These are phyloP conservation scores for Colletotrichum sp. DNA, from an alignment of 2,329 filamentous ascomycete species.

Conservation along the genomic window DNA sequence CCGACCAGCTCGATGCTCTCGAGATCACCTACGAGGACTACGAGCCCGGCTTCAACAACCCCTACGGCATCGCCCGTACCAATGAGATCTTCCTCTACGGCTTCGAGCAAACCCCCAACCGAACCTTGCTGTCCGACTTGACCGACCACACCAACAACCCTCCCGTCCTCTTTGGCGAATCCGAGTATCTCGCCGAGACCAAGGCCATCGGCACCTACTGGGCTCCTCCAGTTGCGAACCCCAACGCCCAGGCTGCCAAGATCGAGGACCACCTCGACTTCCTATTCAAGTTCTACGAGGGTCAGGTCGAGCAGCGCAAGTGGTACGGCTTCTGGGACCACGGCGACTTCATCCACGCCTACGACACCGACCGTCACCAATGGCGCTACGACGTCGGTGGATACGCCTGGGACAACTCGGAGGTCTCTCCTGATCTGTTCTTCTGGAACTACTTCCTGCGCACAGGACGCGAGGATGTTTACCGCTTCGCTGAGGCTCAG, in stretches of 20 bases:
- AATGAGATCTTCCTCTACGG: constrained; percentile 61
- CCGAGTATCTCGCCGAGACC: constrained; percentile 55
- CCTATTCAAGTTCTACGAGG: constrained; percentile 59
- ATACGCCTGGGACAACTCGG: constrained; percentile 70
- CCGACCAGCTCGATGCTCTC: constrained; percentile 62
- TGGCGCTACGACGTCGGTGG: constrained; percentile 70
- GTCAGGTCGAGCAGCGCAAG: constrained; percentile 58
- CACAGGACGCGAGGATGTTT: constrained; percentile 62
- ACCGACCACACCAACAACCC: constrained; percentile 54
- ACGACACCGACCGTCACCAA: constrained; percentile 61
- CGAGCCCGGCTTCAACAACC: constrained; percentile 58
- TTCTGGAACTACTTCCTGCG: constrained; percentile 68
- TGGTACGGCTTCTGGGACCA: constrained; percentile 71
- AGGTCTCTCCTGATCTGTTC: constrained; percentile 66
- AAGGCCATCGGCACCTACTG: constrained; percentile 62
- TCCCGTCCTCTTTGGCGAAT: constrained; percentile 53
- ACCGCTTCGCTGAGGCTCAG: constrained; percentile 62
- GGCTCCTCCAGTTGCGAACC: constrained; percentile 36
- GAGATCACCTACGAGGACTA: constrained; percentile 70
- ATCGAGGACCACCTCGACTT: constrained; percentile 62
- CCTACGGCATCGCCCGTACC: constrained; percentile 62
- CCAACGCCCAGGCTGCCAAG: constrained; percentile 32
- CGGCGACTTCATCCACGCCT: constrained; percentile 68
- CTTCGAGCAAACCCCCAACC: constrained; percentile 57
- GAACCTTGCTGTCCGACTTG: constrained; percentile 47